phyloP scores from a whole-genome alignment of 805 yeast species.

The Kodamaea lidongshanica region DNA sequence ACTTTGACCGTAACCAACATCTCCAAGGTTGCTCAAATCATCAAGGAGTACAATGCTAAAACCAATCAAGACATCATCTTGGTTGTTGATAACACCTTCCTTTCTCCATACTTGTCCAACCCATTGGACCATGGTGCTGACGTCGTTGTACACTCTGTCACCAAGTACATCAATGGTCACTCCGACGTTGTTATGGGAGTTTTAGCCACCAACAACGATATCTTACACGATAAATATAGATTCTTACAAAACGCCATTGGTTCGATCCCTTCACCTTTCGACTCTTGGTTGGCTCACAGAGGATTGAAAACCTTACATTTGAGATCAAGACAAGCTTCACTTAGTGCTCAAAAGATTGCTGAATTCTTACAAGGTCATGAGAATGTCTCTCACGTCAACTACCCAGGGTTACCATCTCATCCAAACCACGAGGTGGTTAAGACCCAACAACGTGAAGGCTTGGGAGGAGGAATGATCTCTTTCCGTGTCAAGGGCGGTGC shows the following conservation, averaged over 20 bases:
- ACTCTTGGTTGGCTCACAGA: constrained; percentile 88
- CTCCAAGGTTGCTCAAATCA: constrained; percentile 49
- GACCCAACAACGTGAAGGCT: constrained; percentile 73
- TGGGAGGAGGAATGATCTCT: constrained; percentile 90
- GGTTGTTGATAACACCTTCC: constrained; percentile 84
- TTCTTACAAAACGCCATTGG: constrained; percentile 87
- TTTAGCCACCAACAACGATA: constrained; percentile 60
- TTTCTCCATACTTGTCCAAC: constrained; percentile 81
- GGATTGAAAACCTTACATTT: constrained; percentile 83
- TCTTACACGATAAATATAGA: constrained; percentile 55
- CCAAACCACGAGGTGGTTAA: constrained; percentile 55
- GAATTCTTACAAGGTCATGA: constrained; percentile 49
- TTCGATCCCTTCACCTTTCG: constrained; percentile 85
- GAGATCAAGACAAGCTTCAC: constrained; percentile 65
- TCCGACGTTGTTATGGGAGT: constrained; percentile 88
- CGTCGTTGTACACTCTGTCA: constrained; percentile 80
- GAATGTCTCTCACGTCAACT: constrained; percentile 61
- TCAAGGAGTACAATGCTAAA: constrained; percentile 38
- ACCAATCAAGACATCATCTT: constrained; percentile 46
- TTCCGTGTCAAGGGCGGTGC: constrained; percentile 84
- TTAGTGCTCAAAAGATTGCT: constrained; percentile 63
- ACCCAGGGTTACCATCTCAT: constrained; percentile 74
- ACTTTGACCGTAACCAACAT: constrained; percentile 77
- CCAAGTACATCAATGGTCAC: constrained; percentile 89
- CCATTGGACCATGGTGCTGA: constrained; percentile 83